phyloP scores from a whole-genome alignment of 768 basidiomycete genomes.

The Trametes meyenii region DNA sequence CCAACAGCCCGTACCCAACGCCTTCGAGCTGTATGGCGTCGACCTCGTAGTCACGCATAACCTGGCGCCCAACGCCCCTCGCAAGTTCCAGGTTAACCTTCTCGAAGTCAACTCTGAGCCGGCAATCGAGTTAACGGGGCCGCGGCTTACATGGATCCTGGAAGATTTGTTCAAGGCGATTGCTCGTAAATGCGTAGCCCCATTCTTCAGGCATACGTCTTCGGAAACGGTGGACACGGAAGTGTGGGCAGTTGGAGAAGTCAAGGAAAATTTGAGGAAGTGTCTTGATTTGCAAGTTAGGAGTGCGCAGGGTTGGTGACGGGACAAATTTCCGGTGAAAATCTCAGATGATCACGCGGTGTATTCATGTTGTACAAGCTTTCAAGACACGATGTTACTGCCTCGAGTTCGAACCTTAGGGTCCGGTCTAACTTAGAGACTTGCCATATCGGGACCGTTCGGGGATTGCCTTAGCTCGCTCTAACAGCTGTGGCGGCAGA shows the following conservation, averaged over 20 bases:
- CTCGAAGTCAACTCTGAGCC: slow-evolving; percentile 96
- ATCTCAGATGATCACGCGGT: not conserved
- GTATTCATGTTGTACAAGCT: not conserved
- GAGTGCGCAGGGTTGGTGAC: slow-evolving; percentile 34
- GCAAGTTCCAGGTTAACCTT: slow-evolving; percentile 62
- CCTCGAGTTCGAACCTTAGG: not conserved
- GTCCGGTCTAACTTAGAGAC: not conserved
- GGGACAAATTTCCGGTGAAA: not conserved
- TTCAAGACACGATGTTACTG: not conserved
- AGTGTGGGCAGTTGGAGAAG: slow-evolving; percentile 56
- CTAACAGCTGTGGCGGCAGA: not conserved
- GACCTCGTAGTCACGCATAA: slow-evolving; percentile 78
- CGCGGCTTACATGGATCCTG: slow-evolving; percentile 77
- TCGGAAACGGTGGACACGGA: slow-evolving; percentile 31
- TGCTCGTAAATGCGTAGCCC: slow-evolving; percentile 65
- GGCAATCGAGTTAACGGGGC: slow-evolving; percentile 91
- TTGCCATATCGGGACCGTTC: not conserved
- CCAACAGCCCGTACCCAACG: slow-evolving; percentile 78
- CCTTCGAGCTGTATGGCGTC: slow-evolving; percentile 94
- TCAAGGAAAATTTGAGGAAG: slow-evolving; percentile 58
- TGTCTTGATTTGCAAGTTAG: slow-evolving; percentile 63
- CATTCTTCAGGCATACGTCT: slow-evolving; percentile 50
- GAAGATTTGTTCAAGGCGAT: slow-evolving; percentile 79
- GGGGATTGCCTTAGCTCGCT: not conserved
- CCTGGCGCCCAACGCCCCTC: slow-evolving; percentile 24